Conservation (phyloP, 1,139 yeast species). For the Candida tropicalis region DNA sequence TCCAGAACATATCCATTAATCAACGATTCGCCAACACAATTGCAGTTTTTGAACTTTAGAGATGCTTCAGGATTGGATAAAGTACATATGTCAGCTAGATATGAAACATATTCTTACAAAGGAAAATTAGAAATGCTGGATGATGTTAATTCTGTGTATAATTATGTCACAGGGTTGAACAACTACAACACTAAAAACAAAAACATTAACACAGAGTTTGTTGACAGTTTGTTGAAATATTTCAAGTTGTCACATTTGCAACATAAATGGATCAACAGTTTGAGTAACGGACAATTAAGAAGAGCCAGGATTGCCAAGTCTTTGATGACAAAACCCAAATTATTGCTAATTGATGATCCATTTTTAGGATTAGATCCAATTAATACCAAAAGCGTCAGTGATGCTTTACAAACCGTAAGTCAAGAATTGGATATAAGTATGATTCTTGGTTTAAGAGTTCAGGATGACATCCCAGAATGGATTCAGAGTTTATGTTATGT, state of each 20-base stretch:
- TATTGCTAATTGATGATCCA: conserved; percentile 85
- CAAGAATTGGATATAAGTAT: conserved; percentile 35
- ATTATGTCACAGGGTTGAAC: conserved; percentile 54
- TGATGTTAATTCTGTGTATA: conserved; percentile 71
- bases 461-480: conserved; percentile 81
- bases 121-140: conserved; percentile 61
- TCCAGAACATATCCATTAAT: conserved; percentile 58
- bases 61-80: conserved; percentile 57
- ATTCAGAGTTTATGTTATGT: conserved; percentile 69
- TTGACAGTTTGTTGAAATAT: conserved; percentile 45
- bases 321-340: conserved; percentile 61
- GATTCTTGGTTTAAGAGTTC: conserved; percentile 74
- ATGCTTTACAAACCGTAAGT: conserved; percentile 32
- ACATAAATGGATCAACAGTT: conserved; percentile 78
- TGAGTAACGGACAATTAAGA: conserved; percentile 92
- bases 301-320: conserved; percentile 85
- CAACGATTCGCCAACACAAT: conserved; percentile 27
- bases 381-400: conserved; percentile 63
- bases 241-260: conserved; percentile 60
- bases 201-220: conserved; percentile 22
- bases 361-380: conserved; percentile 86
- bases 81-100: conserved; percentile 85
- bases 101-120: conserved; percentile 70
- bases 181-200: conserved; percentile 46
- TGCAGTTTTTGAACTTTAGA: conserved; percentile 58